These are phyloP conservation scores for Pythium vanterpoolii DNA, from an alignment of 352 stramenopile genomes.

Conservation along the genomic window DNA sequence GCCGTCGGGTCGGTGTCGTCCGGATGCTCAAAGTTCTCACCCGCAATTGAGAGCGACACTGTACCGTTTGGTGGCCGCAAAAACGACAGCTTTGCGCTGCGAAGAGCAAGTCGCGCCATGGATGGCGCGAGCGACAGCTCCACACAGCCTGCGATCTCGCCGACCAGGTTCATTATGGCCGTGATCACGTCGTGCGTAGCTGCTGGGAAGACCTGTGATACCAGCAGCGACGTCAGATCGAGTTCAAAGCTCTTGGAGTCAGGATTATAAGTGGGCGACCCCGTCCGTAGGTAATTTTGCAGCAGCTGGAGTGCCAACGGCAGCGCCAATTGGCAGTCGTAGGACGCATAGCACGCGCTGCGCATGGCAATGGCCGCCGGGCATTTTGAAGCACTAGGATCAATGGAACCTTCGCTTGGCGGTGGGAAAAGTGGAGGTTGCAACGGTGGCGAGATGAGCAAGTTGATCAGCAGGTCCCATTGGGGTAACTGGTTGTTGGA, in stretches of 20 bases:
- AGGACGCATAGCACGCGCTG: background rate
- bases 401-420: background rate
- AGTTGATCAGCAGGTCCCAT: slow-evolving; percentile 10
- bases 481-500: slow-evolving; percentile 6
- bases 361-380: background rate
- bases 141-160: slow-evolving; percentile 1
- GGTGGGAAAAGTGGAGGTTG: background rate
- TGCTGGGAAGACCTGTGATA: background rate
- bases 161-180: background rate
- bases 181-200: background rate
- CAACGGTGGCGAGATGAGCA: background rate
- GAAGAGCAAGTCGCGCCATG: background rate
- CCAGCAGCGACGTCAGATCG: background rate
- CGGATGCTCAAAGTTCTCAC: background rate
- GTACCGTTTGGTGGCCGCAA: background rate
- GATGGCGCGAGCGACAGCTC: background rate
- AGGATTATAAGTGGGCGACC: background rate
- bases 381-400: background rate
- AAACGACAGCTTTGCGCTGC: slow-evolving; percentile 1
- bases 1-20: background rate
- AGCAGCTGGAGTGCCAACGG: background rate
- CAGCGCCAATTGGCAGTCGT: slow-evolving; percentile 10
- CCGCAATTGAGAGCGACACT: background rate
- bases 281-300: background rate
- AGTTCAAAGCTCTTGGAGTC: background rate